Evolutionary conservation across 1,139 yeast genomes (phyloP), one percentile per base, ranked within the genome.

Genomic region (Martiniozyma asiatica): DNA sequence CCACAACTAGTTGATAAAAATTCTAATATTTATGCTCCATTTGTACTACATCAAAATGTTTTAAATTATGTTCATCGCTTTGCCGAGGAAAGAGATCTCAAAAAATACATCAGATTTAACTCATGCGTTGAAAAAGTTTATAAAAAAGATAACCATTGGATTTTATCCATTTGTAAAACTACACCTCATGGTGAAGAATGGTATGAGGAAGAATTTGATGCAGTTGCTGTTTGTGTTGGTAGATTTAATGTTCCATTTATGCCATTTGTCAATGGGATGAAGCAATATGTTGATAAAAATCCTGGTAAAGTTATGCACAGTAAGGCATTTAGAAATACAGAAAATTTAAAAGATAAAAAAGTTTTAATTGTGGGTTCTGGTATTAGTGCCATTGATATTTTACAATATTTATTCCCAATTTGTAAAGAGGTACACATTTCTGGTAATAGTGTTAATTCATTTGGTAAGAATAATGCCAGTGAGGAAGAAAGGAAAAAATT

Each of bases 321-420:
- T 8, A 59, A 55, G 67, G 11, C 63, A 55, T 37, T 53, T 53
- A 68, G 73, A 4, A 56, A 54, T 9, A 39, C 51, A 5, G 23
- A 31, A 1, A 44, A 45, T 1, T 47, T 63, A 4, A 47, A 44
- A 15, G 58, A 53, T 34, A 57, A 66, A 40, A 61, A 59, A 20
- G 67, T 67, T 2, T 47, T 70, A 31, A 53, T 68, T 22, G 59
- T 70, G 24, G 77, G 76, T 5, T 65, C 68, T 2, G 58, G 69
- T 30, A 52, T 69, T 25, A 61, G 69, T 44, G 65, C 74, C 2
- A 54, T 65, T 20, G 73, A 70, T 44, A 44, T 68, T 8, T 47
- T 67, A 12, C 75, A 70, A 40, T 68, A 70, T 36, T 45, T 66
- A 9, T 50, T 55, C n/a, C 68, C 71, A 0, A 48, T 56, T 6